Base-by-base conservation (phyloP, 768 basidiomycete species). In the Auriscalpium vulgare region DNA sequence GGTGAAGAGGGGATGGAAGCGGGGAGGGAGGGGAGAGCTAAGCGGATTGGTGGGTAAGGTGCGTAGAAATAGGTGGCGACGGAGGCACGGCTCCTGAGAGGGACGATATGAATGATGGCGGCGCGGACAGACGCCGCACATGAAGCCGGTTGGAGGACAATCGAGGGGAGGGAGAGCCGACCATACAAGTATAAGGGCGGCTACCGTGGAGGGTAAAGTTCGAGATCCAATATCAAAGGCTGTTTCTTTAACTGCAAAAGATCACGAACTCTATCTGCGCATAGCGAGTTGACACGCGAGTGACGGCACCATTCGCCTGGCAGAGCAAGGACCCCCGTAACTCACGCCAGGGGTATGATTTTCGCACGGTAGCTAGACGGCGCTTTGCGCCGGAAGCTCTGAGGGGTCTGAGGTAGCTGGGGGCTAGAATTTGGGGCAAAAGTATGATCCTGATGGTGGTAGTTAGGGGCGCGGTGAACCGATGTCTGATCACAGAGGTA, bases 181-280 rank as follows among this genome's bases (percentile, higher is more conserved):
- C 36, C 52, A 56, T 61, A 59, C 55, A 56, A 54, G 60, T 59
- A 61, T 50, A 61, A 61, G 60, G 55, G 55, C 60, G 58, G 49
- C 37, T 21, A 54, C 61, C 56, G 47, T 43, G 23, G 46, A 36
- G 36, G 47, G 56, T 59, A 35, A 61, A 60, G 58, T 52, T 62
- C 53, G 59, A 56, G 55, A 21, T 54, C 53, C 59, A 47, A 56
- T 59, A 59, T 57, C 51, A 63, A 59, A 62, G 61, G 53, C 54
- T 62, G 61, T 62, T 60, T 62, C 61, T 62, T 62, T 62, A 63
- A 62, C 54, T 63, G 60, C 61, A 63, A 62, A 63, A 59, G 55
- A 55, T 57, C 54, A 53, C 59, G 59, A 62, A 62, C 61, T 59
- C 61, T 60, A 62, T 62, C 56, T 58, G 21, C 38, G 37, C 14